A percentile compares a stretch with the other conserved stretches of the same genome.
Evolutionary conservation across 2,329 filamentous ascomycete species (phyloP).

Genomic region (Aspergillus sp.): DNA sequence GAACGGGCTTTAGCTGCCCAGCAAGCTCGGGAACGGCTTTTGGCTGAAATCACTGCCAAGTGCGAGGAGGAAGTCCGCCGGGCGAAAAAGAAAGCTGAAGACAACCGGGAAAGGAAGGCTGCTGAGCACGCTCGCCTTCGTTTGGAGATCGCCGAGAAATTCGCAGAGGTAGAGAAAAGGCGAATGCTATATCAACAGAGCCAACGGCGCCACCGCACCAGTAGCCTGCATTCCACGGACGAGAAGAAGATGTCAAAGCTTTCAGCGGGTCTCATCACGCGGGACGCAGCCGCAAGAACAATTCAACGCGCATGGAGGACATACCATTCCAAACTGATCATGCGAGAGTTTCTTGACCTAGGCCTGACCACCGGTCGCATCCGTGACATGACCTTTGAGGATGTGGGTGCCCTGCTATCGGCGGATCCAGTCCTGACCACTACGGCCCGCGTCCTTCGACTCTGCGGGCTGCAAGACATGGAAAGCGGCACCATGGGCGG

Average conservation of each 20-base stretch:
- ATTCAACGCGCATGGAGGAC: constrained; percentile 62
- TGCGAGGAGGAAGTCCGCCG: constrained; percentile 67
- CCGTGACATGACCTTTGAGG: constrained; percentile 58
- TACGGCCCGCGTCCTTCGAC: constrained; percentile 57
- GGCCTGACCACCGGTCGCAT: constrained; percentile 57
- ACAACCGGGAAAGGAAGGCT: constrained; percentile 64
- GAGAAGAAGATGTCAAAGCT: constrained; percentile 44
- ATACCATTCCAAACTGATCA: constrained; percentile 50
- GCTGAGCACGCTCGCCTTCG: constrained; percentile 61
- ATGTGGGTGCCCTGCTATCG: constrained; percentile 58
- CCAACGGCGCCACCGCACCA: constrained; percentile 53
- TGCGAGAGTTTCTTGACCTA: constrained; percentile 54
- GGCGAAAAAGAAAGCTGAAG: constrained; percentile 67
- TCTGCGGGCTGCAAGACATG: constrained; percentile 57
- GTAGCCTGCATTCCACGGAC: constrained; percentile 50
- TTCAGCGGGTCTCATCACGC: constrained; percentile 45
- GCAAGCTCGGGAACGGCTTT: constrained; percentile 62
- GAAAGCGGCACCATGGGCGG: constrained; percentile 50
- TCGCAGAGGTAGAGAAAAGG: constrained; percentile 63
- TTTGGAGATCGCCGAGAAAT: constrained; percentile 65
- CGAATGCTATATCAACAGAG: constrained; percentile 51
- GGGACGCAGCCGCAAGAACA: constrained; percentile 55
- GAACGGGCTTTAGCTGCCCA: constrained; percentile 65
- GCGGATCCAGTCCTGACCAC: constrained; percentile 54
- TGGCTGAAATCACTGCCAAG: constrained; percentile 65